Percentiles rank a stretch among this genome's conserved stretches.
Evolutionary conservation across 306 rosid genomes (phyloP).

Genomic region (Ormosia emarginata): DNA sequence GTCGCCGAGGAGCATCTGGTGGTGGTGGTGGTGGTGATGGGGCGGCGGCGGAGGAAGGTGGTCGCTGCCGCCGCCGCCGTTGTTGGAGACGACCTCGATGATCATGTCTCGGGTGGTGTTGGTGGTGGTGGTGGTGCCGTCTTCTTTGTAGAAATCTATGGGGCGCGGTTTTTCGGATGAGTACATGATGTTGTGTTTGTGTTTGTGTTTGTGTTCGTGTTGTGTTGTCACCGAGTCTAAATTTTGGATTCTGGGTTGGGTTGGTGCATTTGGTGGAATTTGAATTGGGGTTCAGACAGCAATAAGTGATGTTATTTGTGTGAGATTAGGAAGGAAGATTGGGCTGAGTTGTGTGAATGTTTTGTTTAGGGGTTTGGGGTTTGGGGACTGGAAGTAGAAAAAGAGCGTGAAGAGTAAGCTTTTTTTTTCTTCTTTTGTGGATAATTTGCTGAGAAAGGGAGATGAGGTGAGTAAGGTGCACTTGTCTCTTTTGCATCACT

Average conservation of each 20-base stretch:
- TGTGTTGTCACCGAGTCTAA: too few relatives aligned
- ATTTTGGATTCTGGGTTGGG: too few relatives aligned
- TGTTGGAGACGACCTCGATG: slow-evolving; percentile 61
- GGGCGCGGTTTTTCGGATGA: slow-evolving; percentile 72
- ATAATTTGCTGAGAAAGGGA: not conserved
- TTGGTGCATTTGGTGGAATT: too few relatives aligned
- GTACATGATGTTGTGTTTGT: slow-evolving; percentile 42
- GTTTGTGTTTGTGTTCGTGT: not conserved
- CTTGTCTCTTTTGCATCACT: not conserved
- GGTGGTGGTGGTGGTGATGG: slow-evolving; percentile 36
- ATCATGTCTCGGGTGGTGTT: slow-evolving; percentile 49
- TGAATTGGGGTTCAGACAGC: too few relatives aligned
- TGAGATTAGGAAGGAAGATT: too few relatives aligned
- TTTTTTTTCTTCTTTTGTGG: not conserved
- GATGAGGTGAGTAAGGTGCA: not conserved
- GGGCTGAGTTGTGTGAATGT: too few relatives aligned
- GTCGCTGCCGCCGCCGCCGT: slow-evolving; percentile 16
- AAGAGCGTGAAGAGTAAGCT: slow-evolving; percentile 19
- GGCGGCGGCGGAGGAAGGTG: slow-evolving; percentile 35
- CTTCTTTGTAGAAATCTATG: slow-evolving; percentile 69
- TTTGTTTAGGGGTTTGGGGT: too few relatives aligned
- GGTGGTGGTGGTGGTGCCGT: not conserved
- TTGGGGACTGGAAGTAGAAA: too few relatives aligned
- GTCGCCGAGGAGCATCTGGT: slow-evolving; percentile 67
- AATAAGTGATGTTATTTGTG: too few relatives aligned